Conservation (phyloP, 164 flowering plant genomes). For the Vitis amurensis region DNA sequence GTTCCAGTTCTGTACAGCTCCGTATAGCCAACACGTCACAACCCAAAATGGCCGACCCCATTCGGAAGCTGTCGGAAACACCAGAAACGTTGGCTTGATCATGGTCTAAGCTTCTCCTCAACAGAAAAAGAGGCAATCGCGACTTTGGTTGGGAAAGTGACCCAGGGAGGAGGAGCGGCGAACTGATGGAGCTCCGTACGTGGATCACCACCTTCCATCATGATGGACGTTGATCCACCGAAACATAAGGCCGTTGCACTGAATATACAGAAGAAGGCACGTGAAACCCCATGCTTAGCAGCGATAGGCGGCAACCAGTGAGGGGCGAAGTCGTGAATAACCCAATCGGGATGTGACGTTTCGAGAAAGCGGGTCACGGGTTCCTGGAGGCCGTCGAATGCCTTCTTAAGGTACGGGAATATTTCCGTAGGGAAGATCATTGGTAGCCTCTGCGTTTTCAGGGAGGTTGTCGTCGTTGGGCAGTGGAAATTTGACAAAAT, state of each 20-base stretch:
- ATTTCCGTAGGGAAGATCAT: constrained; percentile 19
- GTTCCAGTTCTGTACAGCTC: constrained; percentile 24
- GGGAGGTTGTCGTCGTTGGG: constrained; percentile 17
- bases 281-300: constrained; percentile 9
- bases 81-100: not conserved
- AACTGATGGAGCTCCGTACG: not conserved
- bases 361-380: constrained; percentile 14
- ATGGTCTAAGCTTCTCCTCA: not conserved
- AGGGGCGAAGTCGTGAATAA: constrained; percentile 36
- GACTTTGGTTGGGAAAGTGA: constrained; percentile 16
- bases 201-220: not conserved
- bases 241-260: constrained; percentile 12
- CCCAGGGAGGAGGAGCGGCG: constrained; percentile 18
- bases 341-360: constrained; percentile 21
- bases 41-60: not conserved
- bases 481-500: constrained; percentile 18
- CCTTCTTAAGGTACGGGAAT: constrained; percentile 24
- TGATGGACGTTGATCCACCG: not conserved
- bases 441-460: constrained; percentile 28
- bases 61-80: constrained; percentile 11
- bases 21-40: constrained; percentile 13
- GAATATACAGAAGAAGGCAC: constrained; percentile 20
- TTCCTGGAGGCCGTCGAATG: constrained; percentile 19
- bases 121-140: constrained; percentile 8
- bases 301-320: constrained; percentile 35